Evolutionary conservation across 2,329 filamentous ascomycete genomes (phyloP), one percentile per base, ranked within the genome.

Genomic region (Epicoccum nigrum): DNA sequence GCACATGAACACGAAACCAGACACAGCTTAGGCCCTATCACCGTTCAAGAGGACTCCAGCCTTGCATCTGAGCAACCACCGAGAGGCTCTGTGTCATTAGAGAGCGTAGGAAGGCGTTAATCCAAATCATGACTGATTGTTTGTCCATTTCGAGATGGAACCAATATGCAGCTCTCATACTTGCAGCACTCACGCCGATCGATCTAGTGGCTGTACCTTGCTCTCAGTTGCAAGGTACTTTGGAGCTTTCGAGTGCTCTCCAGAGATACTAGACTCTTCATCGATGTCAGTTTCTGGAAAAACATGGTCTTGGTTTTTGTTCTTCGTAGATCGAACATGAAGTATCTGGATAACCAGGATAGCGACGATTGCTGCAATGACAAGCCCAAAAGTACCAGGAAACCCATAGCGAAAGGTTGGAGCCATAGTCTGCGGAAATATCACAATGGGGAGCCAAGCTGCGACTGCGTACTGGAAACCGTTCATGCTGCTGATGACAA

Each of bases 401-500:
- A 41, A 46, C 1, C 45, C 37, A n/a, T 33, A 33, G 13, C 45
- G 45, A 21, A 47, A 47, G 1, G 30, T 47, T 1, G 45, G 37
- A 3, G 37, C 30, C 45, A 41, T 41, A 3, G 45, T 47, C 21
- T 47, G 45, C 8, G 37, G 45, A 13, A 47, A 47, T 5, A 47
- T 47, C 1, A 41, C 35, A 12, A 47, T 47, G 1, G 45, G 37
- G 13, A 41, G 45, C 45, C 45, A 47, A 8, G 30, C 37, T 16
- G 45, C 45, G 11, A 47, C 30, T 13, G 37, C 35, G 11, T 41
- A 41, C 5, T 47, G 37, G n/a, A 47, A 47, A 4, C 45, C 30
- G 8, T 41, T 34, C 35, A 47, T 34, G 21, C 37, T 47, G 13
- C 45, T 47, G 30, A 47, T 47, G 16, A 47, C 45, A 15, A 47